phyloP scores from a whole-genome alignment of 208 protist species.

The Blastocrithidia nonstop region DNA sequence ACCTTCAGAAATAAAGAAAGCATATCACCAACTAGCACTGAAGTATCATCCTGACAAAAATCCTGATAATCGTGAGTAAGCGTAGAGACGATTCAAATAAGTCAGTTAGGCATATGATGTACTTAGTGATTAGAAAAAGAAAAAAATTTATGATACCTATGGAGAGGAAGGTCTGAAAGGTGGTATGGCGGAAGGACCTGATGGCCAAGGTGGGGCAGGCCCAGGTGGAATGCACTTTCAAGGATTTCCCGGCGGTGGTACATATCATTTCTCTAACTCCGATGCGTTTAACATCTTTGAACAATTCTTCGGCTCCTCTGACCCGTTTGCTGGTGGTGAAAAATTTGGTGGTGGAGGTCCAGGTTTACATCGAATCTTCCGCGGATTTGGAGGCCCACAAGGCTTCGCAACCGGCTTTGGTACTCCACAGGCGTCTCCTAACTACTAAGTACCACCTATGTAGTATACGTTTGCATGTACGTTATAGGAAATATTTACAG shows the following conservation, averaged over 20 bases:
- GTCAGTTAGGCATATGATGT: constrained; percentile 96
- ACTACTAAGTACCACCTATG: constrained; percentile 64
- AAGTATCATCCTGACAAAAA: constrained; percentile 91
- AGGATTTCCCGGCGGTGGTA: constrained; percentile 11
- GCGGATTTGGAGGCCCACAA: constrained; percentile 58
- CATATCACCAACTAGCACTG: constrained; percentile 83
- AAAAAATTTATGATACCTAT: constrained; percentile 94
- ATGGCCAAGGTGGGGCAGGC: constrained; percentile 54
- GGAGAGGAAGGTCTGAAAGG: constrained; percentile 94
- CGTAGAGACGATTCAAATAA: constrained; percentile 84
- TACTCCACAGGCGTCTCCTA: constrained; percentile 80
- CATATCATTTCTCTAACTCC: constrained; percentile 48
- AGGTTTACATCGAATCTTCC: constrained; percentile 70
- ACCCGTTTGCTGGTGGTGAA: constrained; percentile 76
- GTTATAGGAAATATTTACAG: constrained; percentile 96
- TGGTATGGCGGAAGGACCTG: constrained; percentile 39
- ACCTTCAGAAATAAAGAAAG: constrained; percentile 78
- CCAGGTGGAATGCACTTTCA: constrained; percentile 23
- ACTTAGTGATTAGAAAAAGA: constrained; percentile 92
- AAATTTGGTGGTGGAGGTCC: constrained; percentile 72
- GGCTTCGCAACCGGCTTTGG: constrained; percentile 52
- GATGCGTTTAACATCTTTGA: constrained; percentile 86
- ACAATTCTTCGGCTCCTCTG: constrained; percentile 56
- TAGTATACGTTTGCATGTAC: constrained; percentile 86
- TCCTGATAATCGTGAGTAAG: constrained; percentile 63